phyloP scores from a whole-genome alignment of 805 yeast species.

The Ogataea henricii region DNA sequence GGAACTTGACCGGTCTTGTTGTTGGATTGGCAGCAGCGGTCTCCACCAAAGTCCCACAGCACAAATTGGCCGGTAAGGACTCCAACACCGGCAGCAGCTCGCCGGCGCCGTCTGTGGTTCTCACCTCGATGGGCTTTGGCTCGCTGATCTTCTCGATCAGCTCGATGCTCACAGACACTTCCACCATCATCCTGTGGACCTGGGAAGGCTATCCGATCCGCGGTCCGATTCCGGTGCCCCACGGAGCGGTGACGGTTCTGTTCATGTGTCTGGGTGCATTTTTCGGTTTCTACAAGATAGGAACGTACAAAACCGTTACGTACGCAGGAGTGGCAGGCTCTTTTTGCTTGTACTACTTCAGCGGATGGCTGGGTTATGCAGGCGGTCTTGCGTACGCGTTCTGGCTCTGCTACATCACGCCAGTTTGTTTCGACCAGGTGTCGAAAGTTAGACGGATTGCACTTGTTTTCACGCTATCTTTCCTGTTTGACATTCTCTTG shows the following conservation, averaged over 20 bases:
- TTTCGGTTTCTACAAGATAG: constrained; percentile 42
- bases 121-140: constrained; percentile 73
- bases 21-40: constrained; percentile 65
- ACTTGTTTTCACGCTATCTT: constrained; percentile 49
- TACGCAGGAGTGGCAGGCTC: constrained; percentile 51
- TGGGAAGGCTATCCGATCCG: constrained; percentile 93
- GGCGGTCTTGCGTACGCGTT: constrained; percentile 69
- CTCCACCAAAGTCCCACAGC: constrained; percentile 45
- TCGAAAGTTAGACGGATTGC: constrained; percentile 47
- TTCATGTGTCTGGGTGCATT: constrained; percentile 61
- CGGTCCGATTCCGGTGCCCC: constrained; percentile 87
- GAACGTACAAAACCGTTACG: constrained; percentile 23
- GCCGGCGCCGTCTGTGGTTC: constrained; percentile 48
- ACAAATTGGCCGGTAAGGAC: background rate
- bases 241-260: constrained; percentile 66
- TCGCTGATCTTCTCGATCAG: constrained; percentile 69
- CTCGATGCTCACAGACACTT: constrained; percentile 79
- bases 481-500: constrained; percentile 52
- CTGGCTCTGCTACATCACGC: constrained; percentile 63
- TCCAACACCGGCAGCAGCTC: background rate
- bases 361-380: constrained; percentile 70
- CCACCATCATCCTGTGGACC: constrained; percentile 88
- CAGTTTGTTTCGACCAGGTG: constrained; percentile 56
- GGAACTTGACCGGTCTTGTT: constrained; percentile 67
- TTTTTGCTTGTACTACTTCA: constrained; percentile 47